Conservation (phyloP, 2,329 filamentous ascomycete genomes). For the Pseudogymnoascus sp. region DNA sequence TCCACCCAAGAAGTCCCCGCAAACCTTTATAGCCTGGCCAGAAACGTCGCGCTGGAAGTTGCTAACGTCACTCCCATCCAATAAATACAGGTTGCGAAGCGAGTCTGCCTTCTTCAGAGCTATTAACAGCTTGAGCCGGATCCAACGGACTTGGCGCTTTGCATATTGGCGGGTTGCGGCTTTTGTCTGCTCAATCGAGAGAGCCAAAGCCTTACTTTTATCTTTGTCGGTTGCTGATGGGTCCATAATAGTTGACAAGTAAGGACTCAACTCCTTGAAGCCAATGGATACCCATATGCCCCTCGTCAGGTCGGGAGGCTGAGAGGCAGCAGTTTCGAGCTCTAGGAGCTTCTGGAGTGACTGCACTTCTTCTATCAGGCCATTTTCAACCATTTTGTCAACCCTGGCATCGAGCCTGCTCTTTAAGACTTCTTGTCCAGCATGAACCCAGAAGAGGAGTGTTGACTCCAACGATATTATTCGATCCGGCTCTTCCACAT, state of each 20-base stretch:
- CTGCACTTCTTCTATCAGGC: slow-evolving; percentile 55
- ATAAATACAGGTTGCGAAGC: slow-evolving; percentile 58
- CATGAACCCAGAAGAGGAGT: slow-evolving; percentile 78
- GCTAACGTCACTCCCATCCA: slow-evolving; percentile 67
- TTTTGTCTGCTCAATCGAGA: slow-evolving; percentile 68
- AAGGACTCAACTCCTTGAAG: slow-evolving; percentile 81
- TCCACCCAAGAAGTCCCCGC: slow-evolving; percentile 53
- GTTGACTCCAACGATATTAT: slow-evolving; percentile 33
- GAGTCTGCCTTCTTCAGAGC: slow-evolving; percentile 49
- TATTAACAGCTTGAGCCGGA: slow-evolving; percentile 70
- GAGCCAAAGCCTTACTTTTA: slow-evolving; percentile 42
- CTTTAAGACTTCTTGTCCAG: slow-evolving; percentile 59
- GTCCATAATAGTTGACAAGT: slow-evolving; percentile 44
- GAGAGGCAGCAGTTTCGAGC: slow-evolving; percentile 38
- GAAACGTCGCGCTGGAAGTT: slow-evolving; percentile 58
- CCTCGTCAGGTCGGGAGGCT: slow-evolving; percentile 59
- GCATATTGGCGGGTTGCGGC: slow-evolving; percentile 82
- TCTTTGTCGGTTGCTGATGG: slow-evolving; percentile 27
- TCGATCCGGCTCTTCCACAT: slow-evolving; percentile 26
- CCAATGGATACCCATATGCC: slow-evolving; percentile 98
- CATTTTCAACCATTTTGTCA: slow-evolving; percentile 69
- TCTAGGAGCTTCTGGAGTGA: slow-evolving; percentile 42
- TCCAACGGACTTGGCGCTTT: slow-evolving; percentile 77
- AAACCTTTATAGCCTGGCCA: slow-evolving; percentile 53
- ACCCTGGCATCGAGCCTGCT: slow-evolving; percentile 68